A percentile compares a stretch with the other conserved stretches of the same genome.
These are phyloP conservation scores for Talaromyces albobiverticillius DNA, from an alignment of 2,329 filamentous ascomycete genomes.

Conservation along the genomic window DNA sequence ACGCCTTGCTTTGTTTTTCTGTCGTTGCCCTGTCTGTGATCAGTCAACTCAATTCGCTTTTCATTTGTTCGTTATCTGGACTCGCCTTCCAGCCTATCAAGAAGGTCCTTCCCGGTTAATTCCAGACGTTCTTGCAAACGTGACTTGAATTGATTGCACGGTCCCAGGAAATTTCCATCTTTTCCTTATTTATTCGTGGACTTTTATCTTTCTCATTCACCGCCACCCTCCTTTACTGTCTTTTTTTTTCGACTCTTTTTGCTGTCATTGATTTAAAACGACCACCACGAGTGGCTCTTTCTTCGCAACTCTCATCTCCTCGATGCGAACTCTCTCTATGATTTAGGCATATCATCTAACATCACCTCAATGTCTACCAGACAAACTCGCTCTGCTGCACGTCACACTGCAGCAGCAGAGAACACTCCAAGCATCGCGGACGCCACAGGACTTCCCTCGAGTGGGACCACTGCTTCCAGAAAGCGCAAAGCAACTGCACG, in stretches of 20 bases:
- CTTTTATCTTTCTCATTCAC: background rate
- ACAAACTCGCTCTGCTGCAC: slow-evolving; percentile 92
- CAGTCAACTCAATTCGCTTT: background rate
- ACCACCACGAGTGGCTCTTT: background rate
- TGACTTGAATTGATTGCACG: slow-evolving; percentile 1
- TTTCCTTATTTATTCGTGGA: background rate
- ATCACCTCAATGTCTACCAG: slow-evolving; percentile 86
- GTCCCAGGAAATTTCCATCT: slow-evolving; percentile 2
- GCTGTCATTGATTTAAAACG: background rate
- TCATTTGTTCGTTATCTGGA: slow-evolving; percentile 15
- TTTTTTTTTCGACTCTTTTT: background rate
- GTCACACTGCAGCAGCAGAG: slow-evolving; percentile 66
- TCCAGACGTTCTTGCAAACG: slow-evolving; percentile 4
- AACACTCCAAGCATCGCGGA: slow-evolving; percentile 34
- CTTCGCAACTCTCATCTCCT: slow-evolving; percentile 5
- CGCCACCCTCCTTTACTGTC: background rate
- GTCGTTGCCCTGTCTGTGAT: background rate
- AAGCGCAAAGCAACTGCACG: slow-evolving; percentile 72
- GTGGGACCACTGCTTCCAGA: slow-evolving; percentile 52
- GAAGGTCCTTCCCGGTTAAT: background rate
- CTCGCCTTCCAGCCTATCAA: background rate
- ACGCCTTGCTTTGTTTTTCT: slow-evolving; percentile 20
- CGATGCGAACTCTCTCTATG: slow-evolving; percentile 6
- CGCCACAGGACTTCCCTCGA: slow-evolving; percentile 39
- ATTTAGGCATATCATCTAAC: slow-evolving; percentile 22